Percentiles rank a stretch among this genome's conserved stretches.
phyloP scores from a whole-genome alignment of 371 early-diverging fungal genomes.

The Syncephalastrum sp. region DNA sequence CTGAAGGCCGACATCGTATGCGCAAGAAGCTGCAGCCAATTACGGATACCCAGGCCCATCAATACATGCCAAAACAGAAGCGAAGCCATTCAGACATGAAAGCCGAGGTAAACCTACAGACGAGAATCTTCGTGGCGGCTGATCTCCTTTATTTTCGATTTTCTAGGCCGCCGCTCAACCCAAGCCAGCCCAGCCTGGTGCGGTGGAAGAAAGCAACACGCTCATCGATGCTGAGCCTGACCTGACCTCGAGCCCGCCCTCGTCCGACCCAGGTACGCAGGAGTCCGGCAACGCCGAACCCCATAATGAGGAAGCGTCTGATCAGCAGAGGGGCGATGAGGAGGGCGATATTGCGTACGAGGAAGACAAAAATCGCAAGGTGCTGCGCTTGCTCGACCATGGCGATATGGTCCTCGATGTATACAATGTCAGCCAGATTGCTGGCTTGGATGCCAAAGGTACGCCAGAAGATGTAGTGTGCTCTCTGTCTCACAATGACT shows the following conservation, averaged over 20 bases:
- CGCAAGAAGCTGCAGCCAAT: slow-evolving; percentile 51
- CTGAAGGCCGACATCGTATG: slow-evolving; percentile 67
- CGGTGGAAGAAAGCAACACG: background rate
- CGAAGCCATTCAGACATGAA: slow-evolving; percentile 5
- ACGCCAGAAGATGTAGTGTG: background rate
- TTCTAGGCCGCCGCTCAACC: too few relatives aligned
- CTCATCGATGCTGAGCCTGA: background rate
- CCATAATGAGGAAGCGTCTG: slow-evolving; percentile 18
- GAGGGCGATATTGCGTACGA: slow-evolving; percentile 58
- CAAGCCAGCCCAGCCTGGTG: too few relatives aligned
- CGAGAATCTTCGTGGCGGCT: background rate
- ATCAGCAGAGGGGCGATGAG: slow-evolving; percentile 27
- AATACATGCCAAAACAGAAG: slow-evolving; percentile 53
- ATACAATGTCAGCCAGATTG: slow-evolving; percentile 71
- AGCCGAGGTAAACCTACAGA: slow-evolving; percentile 2
- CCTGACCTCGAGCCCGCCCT: background rate
- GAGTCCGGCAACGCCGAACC: slow-evolving; percentile 5
- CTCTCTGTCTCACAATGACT: background rate
- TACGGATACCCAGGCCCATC: slow-evolving; percentile 20
- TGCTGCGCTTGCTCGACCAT: slow-evolving; percentile 67
- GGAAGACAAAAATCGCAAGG: slow-evolving; percentile 74
- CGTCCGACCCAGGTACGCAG: background rate
- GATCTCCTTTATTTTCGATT: too few relatives aligned
- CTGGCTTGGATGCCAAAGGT: slow-evolving; percentile 72
- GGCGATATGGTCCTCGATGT: slow-evolving; percentile 74